These are phyloP conservation scores for Halophytophthora polymorphica DNA, from an alignment of 352 stramenopile species.

Conservation along the genomic window DNA sequence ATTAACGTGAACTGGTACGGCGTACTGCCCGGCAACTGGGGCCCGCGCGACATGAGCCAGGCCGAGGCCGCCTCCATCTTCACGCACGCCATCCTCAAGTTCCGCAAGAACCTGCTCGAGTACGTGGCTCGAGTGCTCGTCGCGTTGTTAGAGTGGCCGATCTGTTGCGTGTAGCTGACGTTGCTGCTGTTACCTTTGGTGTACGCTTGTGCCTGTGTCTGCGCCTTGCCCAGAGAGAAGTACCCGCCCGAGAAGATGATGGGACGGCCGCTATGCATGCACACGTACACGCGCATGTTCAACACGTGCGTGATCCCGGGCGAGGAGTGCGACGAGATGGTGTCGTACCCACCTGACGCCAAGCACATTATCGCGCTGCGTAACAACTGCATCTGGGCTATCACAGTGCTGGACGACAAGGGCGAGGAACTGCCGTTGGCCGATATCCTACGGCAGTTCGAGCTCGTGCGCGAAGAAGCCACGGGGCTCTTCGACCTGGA, in stretches of 20 bases:
- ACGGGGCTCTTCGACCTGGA: constrained; percentile 84
- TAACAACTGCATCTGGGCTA: constrained; percentile 88
- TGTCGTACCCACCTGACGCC: constrained; percentile 86
- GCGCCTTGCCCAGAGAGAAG: constrained; percentile 54
- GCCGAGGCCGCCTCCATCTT: constrained; percentile 88
- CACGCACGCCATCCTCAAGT: constrained; percentile 86
- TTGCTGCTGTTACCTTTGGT: constrained; percentile 5
- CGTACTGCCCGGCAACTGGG: constrained; percentile 92
- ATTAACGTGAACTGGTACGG: constrained; percentile 99
- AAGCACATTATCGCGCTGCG: constrained; percentile 93
- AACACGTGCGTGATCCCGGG: constrained; percentile 95
- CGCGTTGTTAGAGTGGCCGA: no score
- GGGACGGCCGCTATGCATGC: constrained; percentile 91
- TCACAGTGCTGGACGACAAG: constrained; percentile 77
- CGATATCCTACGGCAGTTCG: constrained; percentile 82
- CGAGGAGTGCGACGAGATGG: constrained; percentile 83
- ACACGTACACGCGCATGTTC: constrained; percentile 94
- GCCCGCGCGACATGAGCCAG: constrained; percentile 89
- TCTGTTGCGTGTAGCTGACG: neutral
- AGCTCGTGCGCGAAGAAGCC: constrained; percentile 80
- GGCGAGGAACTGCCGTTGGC: constrained; percentile 68
- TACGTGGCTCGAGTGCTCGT: constrained; percentile 33
- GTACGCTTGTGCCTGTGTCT: neutral
- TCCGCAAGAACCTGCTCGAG: constrained; percentile 89
- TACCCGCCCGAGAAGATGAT: constrained; percentile 93